Conservation (phyloP, 1,284 basidiomycete species). For the Ustilago trichophora region DNA sequence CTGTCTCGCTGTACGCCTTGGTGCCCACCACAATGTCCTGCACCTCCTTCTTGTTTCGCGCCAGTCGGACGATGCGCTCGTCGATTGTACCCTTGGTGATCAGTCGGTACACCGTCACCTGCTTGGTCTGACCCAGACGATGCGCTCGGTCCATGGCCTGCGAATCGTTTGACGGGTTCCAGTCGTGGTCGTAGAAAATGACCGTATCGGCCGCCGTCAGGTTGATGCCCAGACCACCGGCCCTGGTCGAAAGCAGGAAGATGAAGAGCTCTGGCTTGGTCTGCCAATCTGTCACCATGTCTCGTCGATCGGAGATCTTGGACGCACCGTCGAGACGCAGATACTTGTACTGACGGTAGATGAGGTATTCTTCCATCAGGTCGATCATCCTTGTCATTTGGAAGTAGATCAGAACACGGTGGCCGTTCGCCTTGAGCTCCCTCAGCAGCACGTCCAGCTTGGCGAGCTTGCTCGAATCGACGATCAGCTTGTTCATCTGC, state of each 20-base stretch:
- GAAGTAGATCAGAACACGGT: constrained; percentile 96
- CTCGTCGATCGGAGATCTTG: constrained; percentile 92
- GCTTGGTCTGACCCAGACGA: constrained; percentile 95
- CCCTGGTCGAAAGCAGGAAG: constrained; percentile 85
- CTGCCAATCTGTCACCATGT: constrained; percentile 99
- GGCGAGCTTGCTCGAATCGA: constrained; percentile 95
- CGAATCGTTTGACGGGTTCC: constrained; percentile 94
- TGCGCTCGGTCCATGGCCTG: constrained; percentile 99
- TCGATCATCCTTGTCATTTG: constrained; percentile 99
- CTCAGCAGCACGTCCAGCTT: constrained; percentile 86
- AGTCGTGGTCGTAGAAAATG: constrained; percentile 98
- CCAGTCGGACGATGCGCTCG: constrained; percentile 85
- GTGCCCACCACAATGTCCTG: constrained; percentile 99
- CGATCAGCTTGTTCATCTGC: constrained; percentile 92
- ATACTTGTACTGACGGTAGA: constrained; percentile 98
- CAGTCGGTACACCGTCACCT: constrained; percentile 97
- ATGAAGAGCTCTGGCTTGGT: constrained; percentile 75
- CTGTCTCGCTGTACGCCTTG: constrained; percentile 74
- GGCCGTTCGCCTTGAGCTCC: constrained; percentile 90
- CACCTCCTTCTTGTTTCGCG: constrained; percentile 63
- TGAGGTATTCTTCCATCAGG: constrained; percentile 97
- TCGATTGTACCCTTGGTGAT: constrained; percentile 98
- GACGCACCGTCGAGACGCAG: constrained; percentile 93
- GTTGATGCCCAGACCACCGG: constrained; percentile 98
- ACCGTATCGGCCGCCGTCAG: constrained; percentile 93